Base-by-base conservation (phyloP, 192 early-diverging fungal genomes). In the Gorgonomyces haynaldii region DNA sequence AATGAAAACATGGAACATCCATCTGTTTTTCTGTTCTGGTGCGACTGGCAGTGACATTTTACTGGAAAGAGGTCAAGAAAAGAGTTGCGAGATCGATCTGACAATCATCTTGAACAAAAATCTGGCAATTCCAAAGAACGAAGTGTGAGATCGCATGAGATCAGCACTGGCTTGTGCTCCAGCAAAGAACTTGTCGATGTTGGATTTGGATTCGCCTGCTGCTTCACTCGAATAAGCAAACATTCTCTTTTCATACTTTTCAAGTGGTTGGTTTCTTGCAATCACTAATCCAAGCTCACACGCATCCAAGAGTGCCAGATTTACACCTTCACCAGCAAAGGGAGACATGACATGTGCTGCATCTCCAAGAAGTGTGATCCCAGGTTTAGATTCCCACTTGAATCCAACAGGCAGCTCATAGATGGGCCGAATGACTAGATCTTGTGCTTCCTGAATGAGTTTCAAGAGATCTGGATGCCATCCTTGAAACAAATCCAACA, bases 341-440 rank as follows among this genome's bases (percentile, higher is more conserved):
- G 69, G 69, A 17, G 62, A 50, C 66, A 69, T 71, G 7, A 69
- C 38, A 29, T 71, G 69, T 9, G 69, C 69, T 10, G 69, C 69
- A 44, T 71, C 69, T 26, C 69, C 69, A 20, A 71, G 28, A 19
- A 71, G 40, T 4, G 62, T 68, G 36, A 65, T 34, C 9, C 62
- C 62, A 1, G 54, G 49, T n/a, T 45, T 26, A 1, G 30, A 25
- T 1, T 16, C 15, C 62, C 66, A 71, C 12, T 24, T 21, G 42
- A 56, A 54, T 6, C 44, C 58, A 5, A 47, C 29, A 19, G 52
- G 61, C 6, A 71, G 29, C 3, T 40, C 50, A 37, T 62, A 65
- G 43, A 71, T 56, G 3, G 50, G 50, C 4, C 57, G 41, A 1
- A 49, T 20, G 20, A 36, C 21, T 24, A 59, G 36, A 35, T 22